Evolutionary conservation across 2,329 filamentous ascomycete species (phyloP).

Genomic region (Pyrenophora tritici-repentis): DNA sequence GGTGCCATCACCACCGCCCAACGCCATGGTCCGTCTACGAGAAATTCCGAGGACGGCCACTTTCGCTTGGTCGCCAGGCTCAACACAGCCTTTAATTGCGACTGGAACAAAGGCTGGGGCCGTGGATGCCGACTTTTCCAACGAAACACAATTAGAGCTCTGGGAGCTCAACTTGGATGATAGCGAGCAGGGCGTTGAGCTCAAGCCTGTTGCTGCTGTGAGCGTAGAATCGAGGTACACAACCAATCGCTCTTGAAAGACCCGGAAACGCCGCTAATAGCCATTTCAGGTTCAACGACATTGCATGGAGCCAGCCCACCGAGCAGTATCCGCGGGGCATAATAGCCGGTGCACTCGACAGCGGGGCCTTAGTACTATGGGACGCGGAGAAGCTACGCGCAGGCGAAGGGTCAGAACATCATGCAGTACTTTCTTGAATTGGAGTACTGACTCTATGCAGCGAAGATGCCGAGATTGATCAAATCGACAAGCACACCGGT

Average conservation of each 20-base stretch:
- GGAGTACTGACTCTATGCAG: conserved; percentile 45
- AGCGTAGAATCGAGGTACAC: conserved; percentile 84
- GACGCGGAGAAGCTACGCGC: conserved; percentile 74
- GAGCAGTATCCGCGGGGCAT: conserved; percentile 81
- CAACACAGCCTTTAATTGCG: conserved; percentile 78
- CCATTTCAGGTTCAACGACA: conserved; percentile 81
- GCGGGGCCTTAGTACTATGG: conserved; percentile 91
- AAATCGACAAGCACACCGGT: conserved; percentile 87
- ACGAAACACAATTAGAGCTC: conserved; percentile 93
- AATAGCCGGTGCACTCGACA: conserved; percentile 93
- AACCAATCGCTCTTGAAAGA: not conserved
- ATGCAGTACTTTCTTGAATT: conserved; percentile 53
- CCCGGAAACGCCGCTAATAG: conserved; percentile 25
- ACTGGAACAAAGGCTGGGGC: conserved; percentile 95
- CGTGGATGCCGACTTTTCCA: conserved; percentile 96
- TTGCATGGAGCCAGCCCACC: conserved; percentile 87
- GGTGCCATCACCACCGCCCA: conserved; percentile 44
- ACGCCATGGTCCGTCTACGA: conserved; percentile 86
- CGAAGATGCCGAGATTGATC: conserved; percentile 83
- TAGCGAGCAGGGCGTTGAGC: conserved; percentile 75
- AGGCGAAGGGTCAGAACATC: conserved; percentile 54
- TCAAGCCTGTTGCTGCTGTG: conserved; percentile 83
- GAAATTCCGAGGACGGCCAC: conserved; percentile 96
- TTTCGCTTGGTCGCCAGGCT: conserved; percentile 92
- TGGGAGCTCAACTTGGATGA: conserved; percentile 91